Conservation (phyloP, 345 rosid genomes). For the Ceriops tagal region DNA sequence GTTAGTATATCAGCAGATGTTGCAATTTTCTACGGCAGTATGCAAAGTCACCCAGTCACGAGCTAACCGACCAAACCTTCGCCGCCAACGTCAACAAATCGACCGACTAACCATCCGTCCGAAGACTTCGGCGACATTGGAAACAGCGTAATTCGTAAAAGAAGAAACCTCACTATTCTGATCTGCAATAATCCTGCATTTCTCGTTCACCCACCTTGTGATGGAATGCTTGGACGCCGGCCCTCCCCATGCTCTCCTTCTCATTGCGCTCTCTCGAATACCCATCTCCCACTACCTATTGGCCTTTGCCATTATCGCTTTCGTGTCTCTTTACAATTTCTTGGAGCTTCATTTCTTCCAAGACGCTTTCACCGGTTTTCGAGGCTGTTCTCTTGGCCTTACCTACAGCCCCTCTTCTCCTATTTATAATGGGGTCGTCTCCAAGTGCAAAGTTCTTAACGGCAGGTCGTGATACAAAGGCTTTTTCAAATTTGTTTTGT, state of each 20-base stretch:
- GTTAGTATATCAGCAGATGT: too few relatives aligned
- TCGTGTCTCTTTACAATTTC: constrained; percentile 53
- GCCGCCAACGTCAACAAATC: too few relatives aligned
- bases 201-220: not conserved
- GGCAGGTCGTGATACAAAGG: constrained; percentile 43
- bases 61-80: too few relatives aligned
- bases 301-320: constrained; percentile 3
- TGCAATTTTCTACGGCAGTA: too few relatives aligned
- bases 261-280: constrained; percentile 34
- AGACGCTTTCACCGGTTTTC: constrained; percentile 42
- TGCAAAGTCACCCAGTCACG: too few relatives aligned
- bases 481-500: not conserved
- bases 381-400: constrained; percentile 42
- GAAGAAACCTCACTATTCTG: too few relatives aligned
- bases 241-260: constrained; percentile 43
- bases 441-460: constrained; percentile 60
- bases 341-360: constrained; percentile 66
- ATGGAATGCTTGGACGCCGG: constrained; percentile 16
- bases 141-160: too few relatives aligned
- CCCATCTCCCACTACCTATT: constrained; percentile 8
- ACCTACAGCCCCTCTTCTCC: constrained; percentile 44
- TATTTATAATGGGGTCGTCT: constrained; percentile 54
- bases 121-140: too few relatives aligned
- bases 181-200: too few relatives aligned
- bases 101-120: too few relatives aligned